Evolutionary conservation across 2,329 filamentous ascomycete genomes (phyloP), one percentile per base, ranked within the genome.

Genomic region (Ceratocystis eucalypticola): DNA sequence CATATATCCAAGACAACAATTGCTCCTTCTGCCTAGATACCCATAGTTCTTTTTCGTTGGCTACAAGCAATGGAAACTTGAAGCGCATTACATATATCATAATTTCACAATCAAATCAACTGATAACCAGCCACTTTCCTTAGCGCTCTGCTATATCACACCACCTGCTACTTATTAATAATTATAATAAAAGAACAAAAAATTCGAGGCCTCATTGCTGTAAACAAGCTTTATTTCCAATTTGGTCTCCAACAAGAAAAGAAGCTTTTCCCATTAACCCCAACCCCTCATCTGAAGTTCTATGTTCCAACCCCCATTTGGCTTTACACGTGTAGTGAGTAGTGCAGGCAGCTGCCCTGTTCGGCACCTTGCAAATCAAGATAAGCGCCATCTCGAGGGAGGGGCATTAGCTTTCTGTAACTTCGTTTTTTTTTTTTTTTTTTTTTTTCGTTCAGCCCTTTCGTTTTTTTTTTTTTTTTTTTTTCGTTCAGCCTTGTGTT

Each of bases 211-310:
- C 46, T n/a, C 46, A n/a, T 8, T 22, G 10, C 37, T 41, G 10
- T 41, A 3, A 41, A 4, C 37, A 41, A 41, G 37, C 37, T 41
- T 50, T 12, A 17, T 17, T 20, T 50, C 12, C 46, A 20, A 12
- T 22, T 10, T 50, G n/a, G 3, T 50, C 30, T 33, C 30, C 37
- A 41, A 41, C 37, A 41, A 3, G 37, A 3, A 41, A 41, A 41
- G 37, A 12, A 12, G 37, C 37, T 3, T 12, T 41, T 41, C 3
- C 1, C 37, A 12, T 41, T 12, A 12, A 12, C 37, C 10, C 53
- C 53, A 57, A 57, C 53, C 53, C 53, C 53, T 57, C 53, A 57
- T 57, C 53, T 57, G 22, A 57, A 57, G 22, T 57, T 30, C 22
- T 30, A 10, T 5, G 53, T 12, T 41, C 53, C 53, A 22, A n/a